Conservation (phyloP, 257 asterid genomes). For the Nicotiana sylvestris region DNA sequence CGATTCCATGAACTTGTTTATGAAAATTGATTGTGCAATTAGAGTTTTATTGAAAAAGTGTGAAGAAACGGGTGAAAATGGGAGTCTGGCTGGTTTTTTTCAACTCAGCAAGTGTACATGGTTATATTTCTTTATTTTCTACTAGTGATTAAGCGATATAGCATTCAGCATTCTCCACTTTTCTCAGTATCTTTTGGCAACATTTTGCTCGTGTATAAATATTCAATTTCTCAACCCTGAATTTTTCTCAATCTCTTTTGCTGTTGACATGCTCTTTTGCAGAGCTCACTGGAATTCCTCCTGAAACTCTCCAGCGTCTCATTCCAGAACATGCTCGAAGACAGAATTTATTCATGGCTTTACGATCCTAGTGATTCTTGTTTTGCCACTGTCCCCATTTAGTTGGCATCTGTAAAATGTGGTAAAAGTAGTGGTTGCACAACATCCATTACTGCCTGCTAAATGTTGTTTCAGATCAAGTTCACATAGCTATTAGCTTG, state of each 20-base stretch:
- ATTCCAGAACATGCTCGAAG: slow-evolving; percentile 95
- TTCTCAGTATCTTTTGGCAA: background rate
- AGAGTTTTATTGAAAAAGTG: background rate
- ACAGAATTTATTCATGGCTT: slow-evolving; percentile 96
- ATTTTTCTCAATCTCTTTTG: background rate
- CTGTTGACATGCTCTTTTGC: slow-evolving; percentile 19
- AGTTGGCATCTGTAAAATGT: slow-evolving; percentile 5
- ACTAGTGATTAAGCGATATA: background rate
- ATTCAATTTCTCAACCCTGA: background rate
- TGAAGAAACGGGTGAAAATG: background rate
- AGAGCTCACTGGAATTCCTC: slow-evolving; percentile 83
- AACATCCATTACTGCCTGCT: background rate
- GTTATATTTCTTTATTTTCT: background rate
- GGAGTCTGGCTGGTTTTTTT: background rate
- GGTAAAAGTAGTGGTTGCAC: slow-evolving; percentile 13
- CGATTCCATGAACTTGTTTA: background rate
- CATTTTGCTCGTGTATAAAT: background rate
- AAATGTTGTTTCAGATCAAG: slow-evolving; percentile 8
- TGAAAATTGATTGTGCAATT: background rate
- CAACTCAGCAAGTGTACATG: background rate
- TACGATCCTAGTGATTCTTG: slow-evolving; percentile 46
- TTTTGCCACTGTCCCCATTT: slow-evolving; percentile 11
- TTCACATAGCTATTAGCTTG: background rate
- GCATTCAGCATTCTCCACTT: background rate
- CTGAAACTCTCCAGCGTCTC: slow-evolving; percentile 77